Base-by-base conservation (phyloP, 1,284 basidiomycete species). In the Salmacisia buchloeana region DNA sequence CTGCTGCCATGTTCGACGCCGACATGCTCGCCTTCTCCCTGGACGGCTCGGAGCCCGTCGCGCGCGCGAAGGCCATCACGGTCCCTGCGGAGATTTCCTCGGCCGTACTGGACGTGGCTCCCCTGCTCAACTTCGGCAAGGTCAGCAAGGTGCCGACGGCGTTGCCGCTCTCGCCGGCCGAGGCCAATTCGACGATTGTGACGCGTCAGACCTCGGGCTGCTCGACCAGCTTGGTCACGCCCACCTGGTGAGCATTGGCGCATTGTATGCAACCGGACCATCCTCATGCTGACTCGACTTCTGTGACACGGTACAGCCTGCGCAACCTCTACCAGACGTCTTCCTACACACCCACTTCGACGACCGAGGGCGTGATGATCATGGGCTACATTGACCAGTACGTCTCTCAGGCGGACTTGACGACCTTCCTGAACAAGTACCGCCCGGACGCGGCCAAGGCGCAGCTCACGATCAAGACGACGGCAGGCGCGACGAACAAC, bases 371-470 rank as follows among this genome's bases (percentile, higher is more conserved):
- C 23, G 31, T 35, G 7, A 43, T 57, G 15, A 59, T 67, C 25
- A 61, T 61, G 38, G 66, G 66, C 58, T 62, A 46, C 41, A 65
- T 64, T 33, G 64, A 41, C 46, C 63, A 67, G 34, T 61, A 38
- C 23, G 41, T 65, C 39, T 59, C 56, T 29, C 62, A 58, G 25
- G 18, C 29, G 3, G 65, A 67, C 45, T 41, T 67, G 27, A 58
- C 58, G 21, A 56, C 25, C 15, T 67, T 67, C 54, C 31, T 54
- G 2, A 25, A 60, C 45, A 52, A 59, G 31, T 61, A 61, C 39
- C 63, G 59, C 15, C 36, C 58, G 13, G 58, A 59, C 49, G 64
- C 64, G n/a, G 56, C 64, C 12, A 29, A 34, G 27, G 58, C 38
- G 13, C 21, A 15, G n/a, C 25, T 67, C 25, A 52, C n/a, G 2